Evolutionary conservation across 1,284 basidiomycete species (phyloP).

Genomic region (Leccinum pallidistipes): DNA sequence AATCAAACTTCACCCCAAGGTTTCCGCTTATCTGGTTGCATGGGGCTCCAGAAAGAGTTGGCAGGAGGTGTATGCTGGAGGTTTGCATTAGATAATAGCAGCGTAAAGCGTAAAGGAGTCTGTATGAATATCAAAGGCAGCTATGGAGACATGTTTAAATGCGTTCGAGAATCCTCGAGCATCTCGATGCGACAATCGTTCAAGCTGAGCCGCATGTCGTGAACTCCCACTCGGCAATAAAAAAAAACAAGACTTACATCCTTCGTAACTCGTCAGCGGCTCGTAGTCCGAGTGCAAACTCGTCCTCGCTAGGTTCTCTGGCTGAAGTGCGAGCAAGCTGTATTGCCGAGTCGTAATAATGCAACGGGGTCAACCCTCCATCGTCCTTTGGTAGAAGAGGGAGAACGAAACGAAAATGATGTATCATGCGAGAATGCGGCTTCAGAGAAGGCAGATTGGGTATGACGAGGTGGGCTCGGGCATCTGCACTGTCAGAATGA

Average conservation of each 20-base stretch:
- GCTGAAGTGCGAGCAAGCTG: slow-evolving; percentile 71
- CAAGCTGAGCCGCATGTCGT: slow-evolving; percentile 40
- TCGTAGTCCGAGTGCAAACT: slow-evolving; percentile 66
- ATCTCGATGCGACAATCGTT: slow-evolving; percentile 62
- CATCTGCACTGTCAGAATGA: slow-evolving; percentile 43
- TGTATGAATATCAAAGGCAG: not conserved
- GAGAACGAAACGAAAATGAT: slow-evolving; percentile 70
- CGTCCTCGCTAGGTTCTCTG: slow-evolving; percentile 65
- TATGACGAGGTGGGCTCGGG: slow-evolving; percentile 63
- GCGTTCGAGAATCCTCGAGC: slow-evolving; percentile 52
- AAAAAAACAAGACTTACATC: slow-evolving; percentile 41
- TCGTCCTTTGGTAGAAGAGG: slow-evolving; percentile 65
- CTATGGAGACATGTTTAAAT: slow-evolving; percentile 32
- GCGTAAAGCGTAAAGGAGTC: not conserved
- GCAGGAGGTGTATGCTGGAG: slow-evolving; percentile 51
- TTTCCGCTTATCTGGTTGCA: slow-evolving; percentile 45
- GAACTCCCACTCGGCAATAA: not conserved
- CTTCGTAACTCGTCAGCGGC: slow-evolving; percentile 63
- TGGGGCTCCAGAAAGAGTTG: slow-evolving; percentile 60
- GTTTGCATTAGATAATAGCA: slow-evolving; percentile 41
- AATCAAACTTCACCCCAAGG: slow-evolving; percentile 39
- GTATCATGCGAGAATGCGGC: slow-evolving; percentile 67
- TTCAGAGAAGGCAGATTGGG: slow-evolving; percentile 60
- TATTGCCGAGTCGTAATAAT: slow-evolving; percentile 76
- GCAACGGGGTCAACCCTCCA: slow-evolving; percentile 59